Evolutionary conservation across 2,329 filamentous ascomycete species (phyloP).

Genomic region (Talaromyces albobiverticillius): DNA sequence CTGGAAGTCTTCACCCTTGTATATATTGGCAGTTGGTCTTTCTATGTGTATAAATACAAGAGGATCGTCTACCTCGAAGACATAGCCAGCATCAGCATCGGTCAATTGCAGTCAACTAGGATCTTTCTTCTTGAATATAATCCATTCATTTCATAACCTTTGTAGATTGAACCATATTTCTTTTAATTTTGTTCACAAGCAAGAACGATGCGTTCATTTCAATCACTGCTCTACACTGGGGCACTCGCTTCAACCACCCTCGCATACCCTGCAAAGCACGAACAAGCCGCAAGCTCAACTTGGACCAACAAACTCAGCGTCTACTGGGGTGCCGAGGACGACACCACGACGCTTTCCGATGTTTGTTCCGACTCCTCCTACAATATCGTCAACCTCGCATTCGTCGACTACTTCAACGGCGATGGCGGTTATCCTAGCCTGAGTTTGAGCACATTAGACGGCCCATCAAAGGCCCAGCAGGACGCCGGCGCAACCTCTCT

Average conservation of each 20-base stretch:
- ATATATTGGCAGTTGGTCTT: too few relatives aligned
- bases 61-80: neutral
- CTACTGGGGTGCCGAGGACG: slow-evolving; percentile 15
- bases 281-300: neutral
- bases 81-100: too few relatives aligned
- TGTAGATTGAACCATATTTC: slow-evolving; percentile 1
- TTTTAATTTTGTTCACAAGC: neutral
- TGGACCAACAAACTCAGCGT: slow-evolving; percentile 6
- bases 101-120: neutral
- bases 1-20: neutral
- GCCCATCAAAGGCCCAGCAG: slow-evolving; percentile 9
- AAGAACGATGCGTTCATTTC: slow-evolving; percentile 8
- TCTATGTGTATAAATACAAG: slow-evolving; percentile 1
- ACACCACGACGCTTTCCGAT: slow-evolving; percentile 11
- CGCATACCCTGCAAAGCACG: slow-evolving; percentile 5
- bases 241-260: slow-evolving; percentile 3
- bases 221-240: slow-evolving; percentile 1
- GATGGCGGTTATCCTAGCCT: slow-evolving; percentile 12
- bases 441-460: slow-evolving; percentile 6
- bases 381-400: slow-evolving; percentile 45
- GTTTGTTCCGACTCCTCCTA: slow-evolving; percentile 21
- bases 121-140: neutral
- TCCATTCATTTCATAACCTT: neutral
- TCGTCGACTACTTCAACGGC: slow-evolving; percentile 39
- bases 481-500: slow-evolving; percentile 13